Evolutionary conservation across 371 early-diverging fungal genomes (phyloP).

Genomic region (Vairimorpha ceranae): DNA sequence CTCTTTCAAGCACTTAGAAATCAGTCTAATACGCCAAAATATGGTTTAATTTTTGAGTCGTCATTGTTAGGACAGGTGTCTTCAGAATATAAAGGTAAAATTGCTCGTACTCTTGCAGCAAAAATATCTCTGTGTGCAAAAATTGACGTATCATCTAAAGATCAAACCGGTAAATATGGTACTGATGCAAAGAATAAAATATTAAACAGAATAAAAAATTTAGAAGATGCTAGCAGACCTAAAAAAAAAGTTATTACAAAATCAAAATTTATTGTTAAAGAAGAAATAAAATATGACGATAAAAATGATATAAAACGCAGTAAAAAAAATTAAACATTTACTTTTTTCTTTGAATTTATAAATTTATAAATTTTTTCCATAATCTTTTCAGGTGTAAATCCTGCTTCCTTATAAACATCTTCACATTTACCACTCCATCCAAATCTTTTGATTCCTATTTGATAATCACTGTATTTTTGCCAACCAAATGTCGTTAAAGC

Average conservation of each 20-base stretch:
- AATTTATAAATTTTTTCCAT: conserved; percentile 33
- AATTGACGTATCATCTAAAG: conserved; percentile 73
- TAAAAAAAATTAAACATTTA: conserved; percentile 9
- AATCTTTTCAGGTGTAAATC: conserved; percentile 50
- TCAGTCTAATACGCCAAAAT: conserved; percentile 86
- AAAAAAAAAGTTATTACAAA: conserved; percentile 12
- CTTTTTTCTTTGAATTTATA: neutral
- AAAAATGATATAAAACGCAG: conserved; percentile 21
- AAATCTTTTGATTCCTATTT: conserved; percentile 84
- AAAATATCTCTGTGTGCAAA: conserved; percentile 82
- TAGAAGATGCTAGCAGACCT: conserved; percentile 18
- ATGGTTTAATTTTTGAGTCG: conserved; percentile 83
- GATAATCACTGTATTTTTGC: conserved; percentile 77
- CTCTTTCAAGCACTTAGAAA: conserved; percentile 85
- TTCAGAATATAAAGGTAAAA: conserved; percentile 78
- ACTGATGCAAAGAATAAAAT: conserved; percentile 15
- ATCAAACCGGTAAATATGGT: conserved; percentile 16
- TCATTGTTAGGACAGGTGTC: conserved; percentile 75
- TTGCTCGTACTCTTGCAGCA: conserved; percentile 78
- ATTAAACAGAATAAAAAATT: conserved; percentile 23
- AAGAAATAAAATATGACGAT: conserved; percentile 17
- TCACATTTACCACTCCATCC: conserved; percentile 71
- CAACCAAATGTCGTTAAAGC: conserved; percentile 80
- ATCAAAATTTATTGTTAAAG: conserved; percentile 18
- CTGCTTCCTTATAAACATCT: conserved; percentile 50